Conservation (phyloP, 768 basidiomycete genomes). For the Leucocoprinus leucothites region DNA sequence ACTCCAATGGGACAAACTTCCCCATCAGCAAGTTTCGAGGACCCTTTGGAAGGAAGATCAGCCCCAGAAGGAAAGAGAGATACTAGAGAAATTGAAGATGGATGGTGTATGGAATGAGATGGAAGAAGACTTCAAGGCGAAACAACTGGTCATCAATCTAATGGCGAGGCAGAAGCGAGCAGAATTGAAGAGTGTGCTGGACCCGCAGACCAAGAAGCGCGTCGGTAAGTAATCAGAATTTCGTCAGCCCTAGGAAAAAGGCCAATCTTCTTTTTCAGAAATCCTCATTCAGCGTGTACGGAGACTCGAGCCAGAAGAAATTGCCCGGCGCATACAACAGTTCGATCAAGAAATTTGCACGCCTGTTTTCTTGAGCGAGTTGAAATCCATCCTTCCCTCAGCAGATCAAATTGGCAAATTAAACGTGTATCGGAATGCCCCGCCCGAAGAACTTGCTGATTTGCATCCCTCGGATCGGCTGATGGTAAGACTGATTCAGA, state of each 20-base stretch:
- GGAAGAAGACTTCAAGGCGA: constrained; percentile 97
- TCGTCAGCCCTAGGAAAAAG: neutral
- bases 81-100: constrained; percentile 74
- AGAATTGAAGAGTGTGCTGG: constrained; percentile 88
- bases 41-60: constrained; percentile 83
- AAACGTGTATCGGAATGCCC: constrained; percentile 85
- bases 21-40: constrained; percentile 78
- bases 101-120: constrained; percentile 95
- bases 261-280: constrained; percentile 45
- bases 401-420: constrained; percentile 91
- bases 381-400: constrained; percentile 84
- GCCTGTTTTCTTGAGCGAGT: constrained; percentile 83
- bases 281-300: constrained; percentile 89
- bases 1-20: constrained; percentile 98
- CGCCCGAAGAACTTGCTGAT: constrained; percentile 77
- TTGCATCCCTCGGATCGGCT: constrained; percentile 95
- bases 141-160: constrained; percentile 87
- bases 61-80: constrained; percentile 69
- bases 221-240: constrained; percentile 61
- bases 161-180: constrained; percentile 85
- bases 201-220: constrained; percentile 87
- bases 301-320: constrained; percentile 81
- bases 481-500: constrained; percentile 96
- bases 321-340: constrained; percentile 77
- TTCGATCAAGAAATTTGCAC: constrained; percentile 88